Evolutionary conservation across 306 rosid genomes (phyloP).

Genomic region (Comarum palustre): DNA sequence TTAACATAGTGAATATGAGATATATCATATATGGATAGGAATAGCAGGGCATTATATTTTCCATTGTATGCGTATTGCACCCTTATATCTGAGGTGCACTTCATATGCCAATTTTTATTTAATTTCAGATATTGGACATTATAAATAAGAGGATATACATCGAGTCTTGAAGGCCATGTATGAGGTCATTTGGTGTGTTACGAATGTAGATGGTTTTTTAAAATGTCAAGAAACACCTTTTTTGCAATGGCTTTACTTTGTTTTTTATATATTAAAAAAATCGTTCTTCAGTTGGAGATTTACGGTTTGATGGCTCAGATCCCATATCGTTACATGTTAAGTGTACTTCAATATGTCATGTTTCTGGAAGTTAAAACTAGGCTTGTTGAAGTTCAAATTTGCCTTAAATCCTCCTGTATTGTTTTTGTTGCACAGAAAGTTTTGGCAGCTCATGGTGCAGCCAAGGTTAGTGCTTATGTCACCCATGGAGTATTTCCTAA

Average conservation of each 20-base stretch:
- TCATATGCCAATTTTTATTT: not conserved
- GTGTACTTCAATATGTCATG: not conserved
- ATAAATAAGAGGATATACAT: not conserved
- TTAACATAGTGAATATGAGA: not conserved
- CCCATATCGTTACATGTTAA: not conserved
- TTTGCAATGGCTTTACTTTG: not conserved
- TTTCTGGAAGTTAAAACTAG: constrained; percentile 7
- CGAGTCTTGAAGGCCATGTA: not conserved
- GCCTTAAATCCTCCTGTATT: not conserved
- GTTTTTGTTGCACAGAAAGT: constrained; percentile 57
- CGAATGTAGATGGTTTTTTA: not conserved
- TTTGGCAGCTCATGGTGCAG: constrained; percentile 81
- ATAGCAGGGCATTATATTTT: not conserved
- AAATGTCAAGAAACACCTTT: not conserved
- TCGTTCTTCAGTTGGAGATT: not conserved
- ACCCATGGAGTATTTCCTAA: constrained; percentile 93
- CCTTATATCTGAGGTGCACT: not conserved
- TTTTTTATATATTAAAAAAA: too few species aligned
- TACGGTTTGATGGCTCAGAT: not conserved
- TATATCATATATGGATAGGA: not conserved
- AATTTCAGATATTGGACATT: not conserved
- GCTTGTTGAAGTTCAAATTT: constrained; percentile 15
- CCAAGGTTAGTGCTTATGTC: constrained; percentile 85
- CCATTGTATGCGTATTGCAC: not conserved
- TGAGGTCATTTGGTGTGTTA: not conserved